Conservation (phyloP, 2,329 filamentous ascomycete species). For the Penicillium freii region DNA sequence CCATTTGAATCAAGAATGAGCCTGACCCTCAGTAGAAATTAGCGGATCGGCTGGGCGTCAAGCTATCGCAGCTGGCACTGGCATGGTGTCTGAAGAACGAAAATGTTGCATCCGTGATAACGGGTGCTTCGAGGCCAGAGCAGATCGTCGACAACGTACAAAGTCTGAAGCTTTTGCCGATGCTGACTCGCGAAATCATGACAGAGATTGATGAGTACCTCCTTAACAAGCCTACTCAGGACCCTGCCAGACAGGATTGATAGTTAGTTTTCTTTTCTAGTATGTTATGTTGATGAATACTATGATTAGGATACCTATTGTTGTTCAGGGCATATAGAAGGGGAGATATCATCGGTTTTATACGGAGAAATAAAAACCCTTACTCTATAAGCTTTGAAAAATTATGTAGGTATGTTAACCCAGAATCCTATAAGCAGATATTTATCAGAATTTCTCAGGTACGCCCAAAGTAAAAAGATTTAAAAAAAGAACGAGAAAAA, state of each 20-base stretch:
- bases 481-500: not conserved
- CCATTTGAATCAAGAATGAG: not conserved
- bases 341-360: no score
- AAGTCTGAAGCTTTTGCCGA: conserved; percentile 34
- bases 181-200: conserved; percentile 39
- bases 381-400: no score
- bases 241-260: not conserved
- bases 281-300: not conserved
- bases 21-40: not conserved
- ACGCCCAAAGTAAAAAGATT: not conserved
- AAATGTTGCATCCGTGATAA: conserved; percentile 50
- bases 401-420: not conserved
- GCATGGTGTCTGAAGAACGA: conserved; percentile 61
- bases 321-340: not conserved
- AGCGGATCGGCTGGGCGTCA: not conserved
- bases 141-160: conserved; percentile 48
- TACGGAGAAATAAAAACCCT: no score
- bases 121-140: conserved; percentile 45
- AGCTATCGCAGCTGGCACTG: conserved; percentile 52
- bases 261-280: no score
- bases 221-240: not conserved
- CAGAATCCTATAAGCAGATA: not conserved
- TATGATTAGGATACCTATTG: not conserved
- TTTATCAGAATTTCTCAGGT: not conserved
- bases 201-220: conserved; percentile 39